Base-by-base conservation (phyloP, 106 monocot genomes). In the Acorus gramineus region DNA sequence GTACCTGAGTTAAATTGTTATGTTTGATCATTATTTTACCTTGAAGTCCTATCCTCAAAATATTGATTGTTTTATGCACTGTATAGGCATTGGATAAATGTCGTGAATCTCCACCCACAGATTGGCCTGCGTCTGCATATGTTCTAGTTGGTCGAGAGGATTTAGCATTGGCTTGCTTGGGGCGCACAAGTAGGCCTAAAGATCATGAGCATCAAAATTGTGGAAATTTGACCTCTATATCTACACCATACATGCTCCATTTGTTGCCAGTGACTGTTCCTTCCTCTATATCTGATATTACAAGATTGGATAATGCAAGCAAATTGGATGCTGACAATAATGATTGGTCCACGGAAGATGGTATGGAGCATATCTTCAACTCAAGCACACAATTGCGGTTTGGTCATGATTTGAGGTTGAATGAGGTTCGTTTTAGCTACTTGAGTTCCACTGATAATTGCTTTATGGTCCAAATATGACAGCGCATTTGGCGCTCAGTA, bases 41-140 rank as follows among this genome's bases (percentile, higher is more conserved):
- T 28, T 28, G 28, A 28, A 28, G 28, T 28, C 28, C 28, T 28
- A 28, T 28, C 28, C 28, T 28, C 28, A 28, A 28, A 28, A 28
- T 28, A 4, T 8, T 65, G 11, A 12, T 52, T 42, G 6, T 10
- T 12, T 46, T 60, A 46, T 67, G 47, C 49, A 55, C 28, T 64
- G 60, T 71, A 6, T 66, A 98, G 96, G 91, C 82, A 53, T 65
- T 98, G 63, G 96, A 98, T 54, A 88, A 72, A 73, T 98, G 91
- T 58, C 72, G 91, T 63, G 87, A 98, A 74, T 85, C 77, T 69
- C 96, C 96, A 49, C 96, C 91, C 59, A 62, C 67, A 65, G 91
- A 98, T 66, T 98, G 91, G 96, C 88, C 96, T 63, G 67, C 85
- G 57, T 63, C 85, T 62, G 96, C 96, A 49, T 98, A 98, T 73